Evolutionary conservation across 2,329 filamentous ascomycete species (phyloP).

Genomic region (Decorospora gaudefroyi): DNA sequence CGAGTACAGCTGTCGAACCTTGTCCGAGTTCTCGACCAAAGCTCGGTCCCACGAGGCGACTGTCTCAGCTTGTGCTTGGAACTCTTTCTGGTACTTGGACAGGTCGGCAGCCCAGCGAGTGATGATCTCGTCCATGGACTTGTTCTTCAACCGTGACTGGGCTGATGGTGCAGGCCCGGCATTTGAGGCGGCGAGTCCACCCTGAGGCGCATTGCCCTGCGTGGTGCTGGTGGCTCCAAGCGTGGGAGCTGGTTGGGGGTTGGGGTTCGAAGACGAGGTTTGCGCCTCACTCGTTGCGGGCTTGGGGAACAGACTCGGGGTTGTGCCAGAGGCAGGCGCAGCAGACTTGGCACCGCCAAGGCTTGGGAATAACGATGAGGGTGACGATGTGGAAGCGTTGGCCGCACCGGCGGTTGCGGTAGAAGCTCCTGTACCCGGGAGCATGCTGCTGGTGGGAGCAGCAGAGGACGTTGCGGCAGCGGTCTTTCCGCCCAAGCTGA

Average conservation of each 20-base stretch:
- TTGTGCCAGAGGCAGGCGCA: conserved; percentile 20
- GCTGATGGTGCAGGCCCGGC: conserved; percentile 76
- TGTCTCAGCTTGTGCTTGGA: conserved; percentile 84
- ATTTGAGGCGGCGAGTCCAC: conserved; percentile 70
- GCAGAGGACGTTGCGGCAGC: conserved; percentile 30
- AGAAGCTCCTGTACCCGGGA: conserved; percentile 22
- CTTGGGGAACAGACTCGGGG: conserved; percentile 30
- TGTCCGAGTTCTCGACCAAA: conserved; percentile 90
- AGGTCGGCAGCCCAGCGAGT: conserved; percentile 95
- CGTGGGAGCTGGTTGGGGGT: conserved; percentile 28
- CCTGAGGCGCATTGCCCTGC: conserved; percentile 30
- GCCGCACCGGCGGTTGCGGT: conserved; percentile 23
- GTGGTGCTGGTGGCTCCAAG: conserved; percentile 24
- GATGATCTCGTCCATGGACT: conserved; percentile 99
- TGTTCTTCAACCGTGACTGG: conserved; percentile 91
- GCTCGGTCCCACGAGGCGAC: conserved; percentile 90
- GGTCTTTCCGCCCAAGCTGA: conserved; percentile 32
- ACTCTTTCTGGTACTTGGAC: conserved; percentile 95
- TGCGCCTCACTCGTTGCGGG: conserved; percentile 26
- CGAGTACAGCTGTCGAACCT: conserved; percentile 90
- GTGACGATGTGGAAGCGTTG: conserved; percentile 24
- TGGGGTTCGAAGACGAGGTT: conserved; percentile 26
- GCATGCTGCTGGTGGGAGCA: conserved; percentile 27
- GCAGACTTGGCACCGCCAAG: conserved; percentile 26
- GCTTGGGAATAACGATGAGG: conserved; percentile 27